A percentile compares a stretch with the other conserved stretches of the same genome.
Evolutionary conservation across 78 protist species (phyloP).

Genomic region (Guillardia theta): DNA sequence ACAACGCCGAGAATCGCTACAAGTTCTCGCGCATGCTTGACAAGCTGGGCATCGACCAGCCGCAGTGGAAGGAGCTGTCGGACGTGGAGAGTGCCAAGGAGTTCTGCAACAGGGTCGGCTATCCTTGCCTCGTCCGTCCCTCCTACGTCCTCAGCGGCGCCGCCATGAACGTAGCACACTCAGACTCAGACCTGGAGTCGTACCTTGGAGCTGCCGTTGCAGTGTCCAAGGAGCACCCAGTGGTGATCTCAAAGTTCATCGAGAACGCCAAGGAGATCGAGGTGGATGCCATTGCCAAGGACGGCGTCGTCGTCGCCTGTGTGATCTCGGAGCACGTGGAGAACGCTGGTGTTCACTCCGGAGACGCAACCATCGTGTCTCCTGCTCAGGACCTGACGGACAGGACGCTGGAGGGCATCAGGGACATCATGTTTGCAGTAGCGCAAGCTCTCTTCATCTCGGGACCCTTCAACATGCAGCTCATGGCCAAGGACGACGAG

Average conservation of each 20-base stretch:
- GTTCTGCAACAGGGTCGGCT: slow-evolving; percentile 80
- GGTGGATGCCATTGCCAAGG: slow-evolving; percentile 89
- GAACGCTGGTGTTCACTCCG: slow-evolving; percentile 98
- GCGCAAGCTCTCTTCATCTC: slow-evolving; percentile 75
- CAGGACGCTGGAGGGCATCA: slow-evolving; percentile 60
- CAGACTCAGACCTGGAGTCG: slow-evolving; percentile 69
- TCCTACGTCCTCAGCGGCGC: slow-evolving; percentile 93
- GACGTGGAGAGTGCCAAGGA: slow-evolving; percentile 71
- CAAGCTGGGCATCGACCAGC: slow-evolving; percentile 90
- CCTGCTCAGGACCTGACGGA: slow-evolving; percentile 88
- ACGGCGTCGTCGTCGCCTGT: slow-evolving; percentile 83
- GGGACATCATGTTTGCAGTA: slow-evolving; percentile 27
- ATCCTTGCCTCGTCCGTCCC: slow-evolving; percentile 94
- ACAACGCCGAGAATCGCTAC: slow-evolving; percentile 94
- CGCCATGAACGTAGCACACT: slow-evolving; percentile 89
- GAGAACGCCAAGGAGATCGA: slow-evolving; percentile 94
- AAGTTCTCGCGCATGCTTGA: slow-evolving; percentile 90
- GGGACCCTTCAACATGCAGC: slow-evolving; percentile 97
- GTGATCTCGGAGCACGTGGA: slow-evolving; percentile 96
- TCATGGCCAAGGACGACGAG: slow-evolving; percentile 83
- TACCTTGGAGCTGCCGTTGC: slow-evolving; percentile 79
- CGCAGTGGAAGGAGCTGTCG: slow-evolving; percentile 83
- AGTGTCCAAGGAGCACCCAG: slow-evolving; percentile 83
- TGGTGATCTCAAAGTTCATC: slow-evolving; percentile 91
- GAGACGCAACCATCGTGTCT: slow-evolving; percentile 95